phyloP scores from a whole-genome alignment of 768 basidiomycete species.

The Xerocomus potaroensis region DNA sequence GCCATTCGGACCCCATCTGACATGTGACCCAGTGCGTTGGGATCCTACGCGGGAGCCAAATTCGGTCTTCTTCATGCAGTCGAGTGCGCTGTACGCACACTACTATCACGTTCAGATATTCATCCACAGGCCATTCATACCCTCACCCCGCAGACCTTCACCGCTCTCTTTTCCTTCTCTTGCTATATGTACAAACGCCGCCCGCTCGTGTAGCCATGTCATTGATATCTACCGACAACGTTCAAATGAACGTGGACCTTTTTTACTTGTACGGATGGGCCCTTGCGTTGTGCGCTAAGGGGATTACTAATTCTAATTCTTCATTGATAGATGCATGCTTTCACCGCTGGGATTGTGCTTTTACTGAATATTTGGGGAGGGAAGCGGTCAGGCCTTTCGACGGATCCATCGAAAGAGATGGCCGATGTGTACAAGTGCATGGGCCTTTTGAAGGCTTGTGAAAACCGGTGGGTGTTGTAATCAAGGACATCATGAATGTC shows the following conservation, averaged over 20 bases:
- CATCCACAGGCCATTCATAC: slow-evolving; percentile 78
- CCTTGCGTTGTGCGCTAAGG: too few relatives aligned
- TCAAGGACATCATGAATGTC: not conserved
- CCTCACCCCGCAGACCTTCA: slow-evolving; percentile 50
- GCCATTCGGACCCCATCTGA: not conserved
- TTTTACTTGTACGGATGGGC: slow-evolving; percentile 27
- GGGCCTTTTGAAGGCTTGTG: slow-evolving; percentile 34
- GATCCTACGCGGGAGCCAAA: slow-evolving; percentile 38
- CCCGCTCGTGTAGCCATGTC: slow-evolving; percentile 69
- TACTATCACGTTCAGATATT: slow-evolving; percentile 63
- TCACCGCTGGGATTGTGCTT: slow-evolving; percentile 49
- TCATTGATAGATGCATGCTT: slow-evolving; percentile 35
- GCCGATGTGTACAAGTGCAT: slow-evolving; percentile 51
- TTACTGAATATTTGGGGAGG: slow-evolving; percentile 55
- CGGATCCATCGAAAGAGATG: slow-evolving; percentile 43
- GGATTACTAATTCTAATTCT: not conserved
- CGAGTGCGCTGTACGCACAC: slow-evolving; percentile 44
- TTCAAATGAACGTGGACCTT: slow-evolving; percentile 19
- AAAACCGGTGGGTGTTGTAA: slow-evolving; percentile 30
- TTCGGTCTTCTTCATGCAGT: slow-evolving; percentile 42
- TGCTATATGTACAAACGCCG: slow-evolving; percentile 84
- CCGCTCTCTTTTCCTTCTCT: slow-evolving; percentile 55
- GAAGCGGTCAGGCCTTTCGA: slow-evolving; percentile 37
- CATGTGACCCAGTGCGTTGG: slow-evolving; percentile 35
- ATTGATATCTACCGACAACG: slow-evolving; percentile 52